Base-by-base conservation (phyloP, 192 early-diverging fungal genomes). In the Backusella australiensis region DNA sequence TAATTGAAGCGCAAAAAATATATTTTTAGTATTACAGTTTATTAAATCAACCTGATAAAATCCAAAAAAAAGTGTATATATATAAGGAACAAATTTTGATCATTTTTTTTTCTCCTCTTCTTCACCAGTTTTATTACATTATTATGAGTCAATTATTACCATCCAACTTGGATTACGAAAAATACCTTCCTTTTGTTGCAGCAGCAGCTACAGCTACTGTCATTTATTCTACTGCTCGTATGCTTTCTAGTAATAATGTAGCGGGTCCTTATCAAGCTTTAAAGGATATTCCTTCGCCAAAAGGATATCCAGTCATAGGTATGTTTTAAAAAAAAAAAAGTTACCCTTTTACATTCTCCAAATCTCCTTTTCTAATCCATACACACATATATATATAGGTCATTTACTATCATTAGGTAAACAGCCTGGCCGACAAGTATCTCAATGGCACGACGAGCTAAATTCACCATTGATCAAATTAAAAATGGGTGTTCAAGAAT, bases 321-420 rank as follows among this genome's bases (percentile, higher is more conserved):
- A 53, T 53, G 19, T 17, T 17, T 7, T 6, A 14, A 0, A 1
- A 29, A 63, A 29, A 26, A 21, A 3, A 32, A 32, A 32, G 32
- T 32, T 32, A 32, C 32, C 32, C 0, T 32, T 63, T 4, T 63
- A 11, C 2, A 4, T 29, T 26, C 2, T 44, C 12, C 42, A 14
- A 14, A 6, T 49, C 5, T 4, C 46, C 19, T 49, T 39, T 12
- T 49, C 46, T 44, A 44, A 44, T 44, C 21, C 21, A 9, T 53
- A n/a, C 6, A 67, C 34, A 67, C 32, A 32, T 29, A 29, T 32
- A 32, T 32, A 32, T 32, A 32, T 32, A 72, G 70, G 70, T 0
- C 72, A 74, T 42, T 41, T 63, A 17, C 5, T 74, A 29, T 59
- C 72, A n/a, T n/a, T 74, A 17, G 52, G 72, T n/a, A 38, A 65